Percentiles rank a stretch among this genome's conserved stretches.
phyloP scores from a whole-genome alignment of 2,329 filamentous ascomycete species.

The Venturia effusa region DNA sequence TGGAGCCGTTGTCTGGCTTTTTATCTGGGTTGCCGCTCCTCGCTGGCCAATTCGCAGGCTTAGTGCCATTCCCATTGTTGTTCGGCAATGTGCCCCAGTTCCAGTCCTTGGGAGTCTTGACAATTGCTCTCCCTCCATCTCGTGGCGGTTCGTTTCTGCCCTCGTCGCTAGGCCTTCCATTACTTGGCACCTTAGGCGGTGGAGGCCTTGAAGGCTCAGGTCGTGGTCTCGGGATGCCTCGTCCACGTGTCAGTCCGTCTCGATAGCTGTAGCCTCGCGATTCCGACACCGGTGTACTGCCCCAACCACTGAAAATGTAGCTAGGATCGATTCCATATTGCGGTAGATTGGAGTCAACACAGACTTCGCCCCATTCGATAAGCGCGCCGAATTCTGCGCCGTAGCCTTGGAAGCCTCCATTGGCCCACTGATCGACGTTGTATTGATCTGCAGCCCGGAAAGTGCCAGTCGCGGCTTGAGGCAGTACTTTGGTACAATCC shows the following conservation, averaged over 20 bases:
- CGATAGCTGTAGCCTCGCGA: neutral
- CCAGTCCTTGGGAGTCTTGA: neutral
- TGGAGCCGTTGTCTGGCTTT: neutral
- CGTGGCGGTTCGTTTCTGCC: neutral
- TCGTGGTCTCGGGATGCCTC: neutral
- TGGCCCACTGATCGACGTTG: conserved; percentile 8
- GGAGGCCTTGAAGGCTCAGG: neutral
- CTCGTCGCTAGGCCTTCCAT: neutral
- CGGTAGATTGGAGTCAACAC: neutral
- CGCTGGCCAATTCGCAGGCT: neutral
- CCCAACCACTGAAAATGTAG: neutral
- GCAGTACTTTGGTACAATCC: conserved; percentile 18
- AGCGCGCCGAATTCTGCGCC: neutral
- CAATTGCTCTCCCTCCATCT: neutral
- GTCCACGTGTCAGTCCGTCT: too few relatives aligned
- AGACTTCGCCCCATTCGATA: neutral
- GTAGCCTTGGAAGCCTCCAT: conserved; percentile 7
- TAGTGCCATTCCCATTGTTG: neutral
- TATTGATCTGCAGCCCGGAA: conserved; percentile 7
- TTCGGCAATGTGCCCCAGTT: neutral
- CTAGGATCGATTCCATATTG: conserved; percentile 7
- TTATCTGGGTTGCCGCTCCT: neutral
- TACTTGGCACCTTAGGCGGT: neutral
- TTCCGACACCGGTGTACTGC: neutral
- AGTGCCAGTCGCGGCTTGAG: conserved; percentile 5